phyloP scores from a whole-genome alignment of 2,329 filamentous ascomycete genomes.

The Niveomyces coronatus region DNA sequence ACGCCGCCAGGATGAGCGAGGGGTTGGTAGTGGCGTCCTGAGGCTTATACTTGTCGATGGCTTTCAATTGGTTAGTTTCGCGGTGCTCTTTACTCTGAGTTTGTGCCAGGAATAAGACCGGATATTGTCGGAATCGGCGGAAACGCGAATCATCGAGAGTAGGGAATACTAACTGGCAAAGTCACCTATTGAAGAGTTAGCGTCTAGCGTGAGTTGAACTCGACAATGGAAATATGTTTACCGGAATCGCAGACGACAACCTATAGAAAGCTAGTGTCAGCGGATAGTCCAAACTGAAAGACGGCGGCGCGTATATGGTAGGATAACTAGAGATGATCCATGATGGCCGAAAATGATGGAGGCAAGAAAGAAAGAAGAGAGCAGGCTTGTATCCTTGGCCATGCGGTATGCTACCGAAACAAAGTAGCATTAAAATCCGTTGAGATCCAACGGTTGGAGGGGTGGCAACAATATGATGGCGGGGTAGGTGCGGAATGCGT shows the following conservation, averaged over 20 bases:
- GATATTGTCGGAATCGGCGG: slow-evolving; percentile 4
- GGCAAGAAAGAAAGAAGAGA: no score
- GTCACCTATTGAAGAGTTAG: slow-evolving; percentile 46
- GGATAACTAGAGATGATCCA: background rate
- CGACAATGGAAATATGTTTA: slow-evolving; percentile 41
- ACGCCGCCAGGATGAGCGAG: slow-evolving; percentile 92
- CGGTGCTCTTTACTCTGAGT: no score
- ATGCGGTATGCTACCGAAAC: background rate
- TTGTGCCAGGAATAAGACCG: no score
- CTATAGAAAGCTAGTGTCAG: slow-evolving; percentile 32
- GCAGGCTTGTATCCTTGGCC: no score
- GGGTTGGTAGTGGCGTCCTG: slow-evolving; percentile 99
- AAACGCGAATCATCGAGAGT: slow-evolving; percentile 8
- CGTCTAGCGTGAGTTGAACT: slow-evolving; percentile 16
- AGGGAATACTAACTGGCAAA: slow-evolving; percentile 56
- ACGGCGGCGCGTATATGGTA: background rate
- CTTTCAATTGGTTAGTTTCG: slow-evolving; percentile 36
- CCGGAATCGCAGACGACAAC: slow-evolving; percentile 96
- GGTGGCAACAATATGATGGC: slow-evolving; percentile 14
- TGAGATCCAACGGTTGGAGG: background rate
- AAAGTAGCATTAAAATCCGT: background rate
- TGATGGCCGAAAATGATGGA: no score
- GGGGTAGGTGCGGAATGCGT: slow-evolving; percentile 13
- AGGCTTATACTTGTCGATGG: slow-evolving; percentile 99
- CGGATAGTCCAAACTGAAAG: background rate